Evolutionary conservation across 2,329 filamentous ascomycete species (phyloP).

Genomic region (Pseudopyrenochaeta lycopersici): DNA sequence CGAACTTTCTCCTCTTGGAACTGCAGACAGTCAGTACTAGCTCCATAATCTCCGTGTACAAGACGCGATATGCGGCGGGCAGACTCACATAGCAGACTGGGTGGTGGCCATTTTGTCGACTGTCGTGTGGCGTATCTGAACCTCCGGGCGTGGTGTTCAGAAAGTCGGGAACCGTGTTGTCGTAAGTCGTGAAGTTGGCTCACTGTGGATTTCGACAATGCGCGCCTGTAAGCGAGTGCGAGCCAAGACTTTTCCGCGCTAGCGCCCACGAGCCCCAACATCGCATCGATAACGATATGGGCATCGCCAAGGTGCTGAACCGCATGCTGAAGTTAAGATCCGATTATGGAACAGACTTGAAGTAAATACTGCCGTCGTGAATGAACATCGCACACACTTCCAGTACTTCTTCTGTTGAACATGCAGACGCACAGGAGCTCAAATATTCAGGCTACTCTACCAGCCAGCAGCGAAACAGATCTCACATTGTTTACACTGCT

Average conservation of each 20-base stretch:
- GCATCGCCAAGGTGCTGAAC: neutral
- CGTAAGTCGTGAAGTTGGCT: slow-evolving; percentile 32
- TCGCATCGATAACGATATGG: neutral
- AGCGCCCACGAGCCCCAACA: neutral
- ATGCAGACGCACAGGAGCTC: too few species aligned
- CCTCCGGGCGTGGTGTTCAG: slow-evolving; percentile 45
- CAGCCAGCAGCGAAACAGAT: too few species aligned
- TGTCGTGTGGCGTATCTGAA: slow-evolving; percentile 46
- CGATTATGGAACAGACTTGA: too few species aligned
- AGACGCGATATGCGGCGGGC: slow-evolving; percentile 3
- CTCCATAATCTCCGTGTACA: slow-evolving; percentile 5
- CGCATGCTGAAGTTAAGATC: too few species aligned
- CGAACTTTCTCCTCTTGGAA: slow-evolving; percentile 84
- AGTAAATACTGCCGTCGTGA: too few species aligned
- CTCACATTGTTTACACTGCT: too few species aligned
- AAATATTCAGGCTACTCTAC: too few species aligned
- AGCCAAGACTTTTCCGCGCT: slow-evolving; percentile 10
- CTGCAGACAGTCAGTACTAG: slow-evolving; percentile 57
- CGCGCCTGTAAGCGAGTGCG: slow-evolving; percentile 25
- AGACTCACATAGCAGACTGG: slow-evolving; percentile 53
- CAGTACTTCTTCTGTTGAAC: too few species aligned
- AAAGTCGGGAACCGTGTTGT: slow-evolving; percentile 41
- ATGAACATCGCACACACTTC: too few species aligned
- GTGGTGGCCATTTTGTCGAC: slow-evolving; percentile 53
- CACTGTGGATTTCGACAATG: slow-evolving; percentile 12